Conservation (phyloP, 257 asterid genomes). For the Parsonsia alboflavescens region DNA sequence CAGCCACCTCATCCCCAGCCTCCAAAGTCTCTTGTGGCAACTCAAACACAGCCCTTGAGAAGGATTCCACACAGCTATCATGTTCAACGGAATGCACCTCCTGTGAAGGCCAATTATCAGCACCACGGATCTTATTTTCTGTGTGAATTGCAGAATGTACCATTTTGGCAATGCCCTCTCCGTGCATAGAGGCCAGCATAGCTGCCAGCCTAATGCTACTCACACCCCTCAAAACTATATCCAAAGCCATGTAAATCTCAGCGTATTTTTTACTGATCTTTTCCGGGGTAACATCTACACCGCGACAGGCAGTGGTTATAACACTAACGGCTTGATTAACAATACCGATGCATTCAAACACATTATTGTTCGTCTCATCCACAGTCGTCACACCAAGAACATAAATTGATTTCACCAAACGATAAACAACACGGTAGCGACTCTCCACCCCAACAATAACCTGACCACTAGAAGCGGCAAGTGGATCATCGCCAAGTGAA, state of each 20-base stretch:
- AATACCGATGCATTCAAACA: conserved; percentile 77
- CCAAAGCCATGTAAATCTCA: conserved; percentile 94
- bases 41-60: conserved; percentile 56
- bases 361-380: conserved; percentile 74
- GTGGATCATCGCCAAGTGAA: conserved; percentile 87
- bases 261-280: conserved; percentile 86
- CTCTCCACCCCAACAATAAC: conserved; percentile 85
- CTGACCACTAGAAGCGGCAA: conserved; percentile 94
- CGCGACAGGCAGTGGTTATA: conserved; percentile 87
- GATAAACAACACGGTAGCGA: conserved; percentile 79
- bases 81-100: conserved; percentile 63
- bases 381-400: conserved; percentile 82
- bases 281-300: conserved; percentile 94
- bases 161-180: conserved; percentile 94
- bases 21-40: conserved; percentile 80
- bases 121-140: conserved; percentile 93
- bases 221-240: conserved; percentile 85
- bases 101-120: conserved; percentile 66
- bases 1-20: conserved; percentile 88
- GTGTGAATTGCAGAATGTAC: conserved; percentile 82
- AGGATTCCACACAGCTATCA: conserved; percentile 55
- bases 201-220: conserved; percentile 90
- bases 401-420: conserved; percentile 83
- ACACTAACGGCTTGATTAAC: conserved; percentile 93
- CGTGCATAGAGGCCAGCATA: conserved; percentile 95